A percentile compares a stretch with the other conserved stretches of the same genome.
phyloP scores from a whole-genome alignment of 208 protist genomes.

The Lotmaria passim region DNA sequence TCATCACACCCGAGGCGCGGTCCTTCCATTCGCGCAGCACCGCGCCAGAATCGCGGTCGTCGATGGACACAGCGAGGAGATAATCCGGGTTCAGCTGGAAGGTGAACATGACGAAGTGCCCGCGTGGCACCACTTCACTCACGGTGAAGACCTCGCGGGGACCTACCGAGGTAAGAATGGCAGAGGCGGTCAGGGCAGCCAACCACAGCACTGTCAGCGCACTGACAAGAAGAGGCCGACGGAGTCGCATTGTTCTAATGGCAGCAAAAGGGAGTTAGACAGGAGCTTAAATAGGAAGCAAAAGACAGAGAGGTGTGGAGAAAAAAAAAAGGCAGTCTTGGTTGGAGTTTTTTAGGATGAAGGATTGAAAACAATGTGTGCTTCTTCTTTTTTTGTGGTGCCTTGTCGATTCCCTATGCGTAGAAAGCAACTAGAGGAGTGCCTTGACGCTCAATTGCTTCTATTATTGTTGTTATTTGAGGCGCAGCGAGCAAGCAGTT shows the following conservation, averaged over 20 bases:
- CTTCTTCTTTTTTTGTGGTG: too few relatives aligned
- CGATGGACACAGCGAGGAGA: constrained; percentile 11
- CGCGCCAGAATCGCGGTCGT: not conserved
- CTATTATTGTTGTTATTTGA: too few relatives aligned
- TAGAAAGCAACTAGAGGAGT: too few relatives aligned
- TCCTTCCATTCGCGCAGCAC: constrained; percentile 12
- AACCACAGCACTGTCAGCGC: not conserved
- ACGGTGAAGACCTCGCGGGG: constrained; percentile 37
- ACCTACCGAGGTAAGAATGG: constrained; percentile 4
- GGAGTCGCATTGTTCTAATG: not conserved
- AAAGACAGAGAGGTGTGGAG: not conserved
- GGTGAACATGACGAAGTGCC: constrained; percentile 36
- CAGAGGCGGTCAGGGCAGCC: not conserved
- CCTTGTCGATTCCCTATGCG: too few relatives aligned
- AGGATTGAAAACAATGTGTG: too few relatives aligned
- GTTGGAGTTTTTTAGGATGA: too few relatives aligned
- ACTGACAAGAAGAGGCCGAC: not conserved
- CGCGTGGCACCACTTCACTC: constrained; percentile 39
- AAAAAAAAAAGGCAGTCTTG: too few relatives aligned
- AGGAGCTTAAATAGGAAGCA: not conserved
- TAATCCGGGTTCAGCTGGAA: constrained; percentile 41
- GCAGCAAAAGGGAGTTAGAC: not conserved
- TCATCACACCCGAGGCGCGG: not conserved
- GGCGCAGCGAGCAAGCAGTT: too few relatives aligned
- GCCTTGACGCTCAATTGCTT: too few relatives aligned